These are phyloP conservation scores for Colletotrichum eremochloae DNA, from an alignment of 2,329 filamentous ascomycete species.

Conservation along the genomic window DNA sequence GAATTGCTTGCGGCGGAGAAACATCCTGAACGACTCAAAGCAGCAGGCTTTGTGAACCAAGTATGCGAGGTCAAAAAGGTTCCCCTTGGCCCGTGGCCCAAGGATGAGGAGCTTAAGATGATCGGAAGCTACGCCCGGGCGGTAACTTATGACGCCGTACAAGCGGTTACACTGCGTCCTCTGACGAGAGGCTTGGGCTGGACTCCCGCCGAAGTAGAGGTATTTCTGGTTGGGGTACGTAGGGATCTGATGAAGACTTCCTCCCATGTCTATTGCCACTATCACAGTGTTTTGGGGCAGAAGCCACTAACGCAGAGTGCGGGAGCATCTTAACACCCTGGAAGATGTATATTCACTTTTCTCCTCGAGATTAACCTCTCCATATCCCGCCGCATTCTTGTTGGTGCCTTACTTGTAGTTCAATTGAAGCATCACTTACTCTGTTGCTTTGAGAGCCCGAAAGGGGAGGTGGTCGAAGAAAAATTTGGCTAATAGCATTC, in stretches of 20 bases:
- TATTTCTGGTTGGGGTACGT: background rate
- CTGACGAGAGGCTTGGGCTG: background rate
- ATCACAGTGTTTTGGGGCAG: background rate
- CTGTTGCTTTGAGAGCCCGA: too few species aligned
- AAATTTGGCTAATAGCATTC: too few species aligned
- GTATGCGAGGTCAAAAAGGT: background rate
- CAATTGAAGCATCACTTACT: too few species aligned
- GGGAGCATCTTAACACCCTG: background rate
- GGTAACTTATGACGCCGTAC: background rate
- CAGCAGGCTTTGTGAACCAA: background rate
- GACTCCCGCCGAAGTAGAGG: background rate
- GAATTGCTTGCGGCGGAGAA: background rate
- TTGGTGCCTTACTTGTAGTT: accelerated
- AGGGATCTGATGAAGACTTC: background rate
- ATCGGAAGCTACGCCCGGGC: background rate
- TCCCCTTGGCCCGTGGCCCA: background rate
- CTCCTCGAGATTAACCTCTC: background rate
- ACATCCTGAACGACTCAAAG: background rate
- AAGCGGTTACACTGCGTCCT: background rate
- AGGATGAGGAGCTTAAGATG: background rate
- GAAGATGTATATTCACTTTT: background rate
- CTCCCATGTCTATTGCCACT: background rate
- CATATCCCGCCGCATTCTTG: too few species aligned
- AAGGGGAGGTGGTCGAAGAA: too few species aligned
- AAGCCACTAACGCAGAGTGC: background rate